Conservation (phyloP, 2,329 filamentous ascomycete genomes). For the Lizonia empirigonia region DNA sequence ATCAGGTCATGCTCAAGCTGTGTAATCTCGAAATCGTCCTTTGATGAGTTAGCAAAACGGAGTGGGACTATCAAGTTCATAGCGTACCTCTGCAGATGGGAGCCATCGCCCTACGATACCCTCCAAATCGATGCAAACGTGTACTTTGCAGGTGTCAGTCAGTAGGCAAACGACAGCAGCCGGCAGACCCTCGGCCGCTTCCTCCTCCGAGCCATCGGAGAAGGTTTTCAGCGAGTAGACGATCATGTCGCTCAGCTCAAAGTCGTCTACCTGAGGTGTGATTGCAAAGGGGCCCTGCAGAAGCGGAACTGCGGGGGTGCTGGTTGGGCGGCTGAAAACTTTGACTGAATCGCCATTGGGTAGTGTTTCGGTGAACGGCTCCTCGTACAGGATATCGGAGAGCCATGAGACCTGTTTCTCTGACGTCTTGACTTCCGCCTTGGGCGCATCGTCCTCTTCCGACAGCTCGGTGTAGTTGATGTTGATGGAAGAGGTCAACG, state of each 20-base stretch:
- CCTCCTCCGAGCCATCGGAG: conserved; percentile 58
- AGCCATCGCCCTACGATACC: conserved; percentile 69
- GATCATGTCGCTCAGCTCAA: conserved; percentile 66
- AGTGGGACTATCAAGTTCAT: background rate
- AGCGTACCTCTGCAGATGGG: conserved; percentile 50
- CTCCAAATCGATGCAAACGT: conserved; percentile 65
- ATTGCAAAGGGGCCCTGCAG: conserved; percentile 67
- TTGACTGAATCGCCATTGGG: conserved; percentile 53
- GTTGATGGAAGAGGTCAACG: conserved; percentile 81
- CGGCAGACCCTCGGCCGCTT: conserved; percentile 58
- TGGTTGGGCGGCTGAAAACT: conserved; percentile 61
- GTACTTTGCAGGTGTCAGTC: conserved; percentile 61
- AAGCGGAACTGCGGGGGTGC: conserved; percentile 61
- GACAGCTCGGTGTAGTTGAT: conserved; percentile 59
- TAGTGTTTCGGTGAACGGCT: conserved; percentile 52
- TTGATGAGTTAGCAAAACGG: conserved; percentile 6
- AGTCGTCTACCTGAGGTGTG: conserved; percentile 57
- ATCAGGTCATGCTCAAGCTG: conserved; percentile 38
- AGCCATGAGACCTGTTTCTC: conserved; percentile 67
- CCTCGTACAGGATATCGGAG: conserved; percentile 53
- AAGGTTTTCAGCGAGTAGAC: conserved; percentile 58
- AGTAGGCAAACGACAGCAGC: conserved; percentile 64
- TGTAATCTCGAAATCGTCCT: conserved; percentile 27
- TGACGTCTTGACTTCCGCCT: conserved; percentile 49
- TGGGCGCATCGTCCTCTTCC: conserved; percentile 47